Evolutionary conservation across 2,329 filamentous ascomycete species (phyloP), one percentile per base, ranked within the genome.

Genomic region (Exophiala sp.): DNA sequence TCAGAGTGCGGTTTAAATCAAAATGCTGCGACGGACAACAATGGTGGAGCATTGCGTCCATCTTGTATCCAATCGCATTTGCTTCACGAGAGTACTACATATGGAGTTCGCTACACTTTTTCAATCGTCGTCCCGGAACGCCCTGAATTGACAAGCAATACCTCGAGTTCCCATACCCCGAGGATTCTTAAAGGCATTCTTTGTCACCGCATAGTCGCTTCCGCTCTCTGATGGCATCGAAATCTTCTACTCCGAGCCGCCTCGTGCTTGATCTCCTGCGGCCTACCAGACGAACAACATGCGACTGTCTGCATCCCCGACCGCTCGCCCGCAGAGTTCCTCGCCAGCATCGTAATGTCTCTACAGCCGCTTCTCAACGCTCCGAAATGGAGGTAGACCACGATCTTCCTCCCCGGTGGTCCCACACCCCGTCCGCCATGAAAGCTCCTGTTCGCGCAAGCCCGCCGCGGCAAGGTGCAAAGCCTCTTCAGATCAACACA

Each of bases 391-490:
- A 61, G 16, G 52, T 59, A 9, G 50, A 53, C 9, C 19, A 41
- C 2, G 38, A 52, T 10, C 21, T 16, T 9, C 32, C 49, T 58
- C 83, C 84, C 43, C 75, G 85, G 71, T 89, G 85, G 85, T 75
- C 79, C 9, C 76, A 82, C 62, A 89, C 85, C 6, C 85, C 85
- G 8, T 71, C 77, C 56, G 73, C 70, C 50, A 85, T 87, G 75
- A 86, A 83, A 69, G 83, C 83, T 2, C 80, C 82, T 1, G 79
- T 87, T 65, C 68, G 54, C 21, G 35, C 56, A 19, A 46, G 50
- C 34, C 52, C 52, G 52, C 55, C 70, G 38, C 68, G 65, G 37
- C 65, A 64, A 34, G 64, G 65, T 43, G 60, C 63, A 45, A 61
- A 60, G 16, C 55, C 63, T 66, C 63, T 91, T 80, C 79, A 65